Base-by-base conservation (phyloP, 1,284 basidiomycete species). In the Lignosus rhinocerotis region DNA sequence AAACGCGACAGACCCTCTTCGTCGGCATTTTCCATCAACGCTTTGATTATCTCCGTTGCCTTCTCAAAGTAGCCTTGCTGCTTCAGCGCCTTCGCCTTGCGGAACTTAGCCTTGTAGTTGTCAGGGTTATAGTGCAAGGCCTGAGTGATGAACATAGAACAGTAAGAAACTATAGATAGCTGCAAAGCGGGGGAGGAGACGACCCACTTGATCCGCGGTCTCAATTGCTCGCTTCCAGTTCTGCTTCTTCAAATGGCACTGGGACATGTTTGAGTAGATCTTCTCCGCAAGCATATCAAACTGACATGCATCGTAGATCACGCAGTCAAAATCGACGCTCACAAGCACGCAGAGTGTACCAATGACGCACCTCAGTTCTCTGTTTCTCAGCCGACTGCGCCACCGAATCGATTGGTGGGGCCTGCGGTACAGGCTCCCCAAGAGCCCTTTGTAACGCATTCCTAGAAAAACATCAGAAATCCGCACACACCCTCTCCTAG, bases 231-330 rank as follows among this genome's bases (percentile, higher is more conserved):
- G 83, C 67, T 84, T 82, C 86, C 87, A 93, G 68, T 91, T 93
- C 49, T 78, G 74, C 48, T 82, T 82, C 73, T 89, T 92, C 64
- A 93, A 74, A 69, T 93, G 88, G 65, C 88, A 91, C 4, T 88
- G 88, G 3, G 86, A 82, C 87, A 90, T 88, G 59, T 92, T 93
- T 4, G 86, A 81, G 64, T 93, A 90, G 43, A 92, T 84, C 75
- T 90, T 93, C 72, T 89, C 90, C 30, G 90, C 70, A 44, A 91
- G 78, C 19, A 85, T 76, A 69, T 93, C 90, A 12, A 84, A 78
- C 91, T 93, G 58, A 36, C 2, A 21, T 25, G 11, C 7, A 34
- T 6, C 34, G 6, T 25, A 34, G 21, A 25, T 10, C 11, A 21
- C 5, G 9, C 45, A 6, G 2, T 53, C 38, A 43, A 14, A 21